Base-by-base conservation (phyloP, 2,329 filamentous ascomycete species). In the Zarea fungicola region DNA sequence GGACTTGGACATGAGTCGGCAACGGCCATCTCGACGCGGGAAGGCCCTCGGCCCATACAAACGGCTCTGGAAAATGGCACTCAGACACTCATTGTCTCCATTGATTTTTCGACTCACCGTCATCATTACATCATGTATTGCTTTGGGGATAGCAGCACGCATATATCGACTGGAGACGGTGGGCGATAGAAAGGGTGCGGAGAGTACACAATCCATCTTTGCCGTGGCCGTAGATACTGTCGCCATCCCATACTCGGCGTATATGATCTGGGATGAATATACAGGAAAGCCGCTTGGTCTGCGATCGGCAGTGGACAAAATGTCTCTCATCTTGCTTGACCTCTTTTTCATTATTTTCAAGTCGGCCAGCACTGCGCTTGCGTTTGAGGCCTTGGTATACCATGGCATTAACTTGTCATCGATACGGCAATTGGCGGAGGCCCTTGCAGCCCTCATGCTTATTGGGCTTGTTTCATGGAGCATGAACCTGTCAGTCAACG, bases 321-420 rank as follows among this genome's bases (percentile, higher is more conserved):
- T 95, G 55, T 83, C 87, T 13, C 80, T 99, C 42, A 87, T 97
- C 52, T 81, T 99, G 48, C 79, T 96, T 50, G 93, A 99, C 67
- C 76, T 99, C 4, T 84, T 96, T 60, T 99, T 99, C 65, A 96
- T 99, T 61, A 91, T 97, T 35, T 96, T 99, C 71, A 92, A 96
- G 66, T 90, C 91, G 4, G 90, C 91, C 44, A 97, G 96, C 68
- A 79, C 95, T 22, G 87, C 89, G 34, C 73, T 99, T 55, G 91
- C 92, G 2, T 96, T 96, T 64, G 87, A 89, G 62, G 86, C 89
- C 8, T 72, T 96, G 47, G 84, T 89, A 64, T 75, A 79, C 62
- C 67, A 76, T 61, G 66, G 70, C 44, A 55, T 65, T 9, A 59
- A 61, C 21, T 58, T 64, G 37, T 55, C 52, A 14, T 52, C 65